These are phyloP conservation scores for Nitzschia sp. DNA, from an alignment of 108 stramenopile species.

Conservation along the genomic window DNA sequence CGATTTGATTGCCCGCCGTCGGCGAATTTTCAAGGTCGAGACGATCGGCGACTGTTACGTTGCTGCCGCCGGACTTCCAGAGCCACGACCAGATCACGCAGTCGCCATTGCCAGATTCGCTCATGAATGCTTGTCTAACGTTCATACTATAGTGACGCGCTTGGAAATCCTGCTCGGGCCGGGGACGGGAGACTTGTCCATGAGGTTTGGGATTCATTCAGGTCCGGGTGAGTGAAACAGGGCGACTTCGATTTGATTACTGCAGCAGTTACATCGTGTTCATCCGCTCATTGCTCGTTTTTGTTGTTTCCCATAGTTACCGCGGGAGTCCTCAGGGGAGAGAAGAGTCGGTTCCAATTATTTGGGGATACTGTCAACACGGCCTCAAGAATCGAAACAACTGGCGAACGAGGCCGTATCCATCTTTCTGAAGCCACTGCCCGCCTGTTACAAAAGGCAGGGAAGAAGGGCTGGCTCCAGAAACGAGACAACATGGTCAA, in stretches of 20 bases:
- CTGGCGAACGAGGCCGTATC: slow-evolving; percentile 34
- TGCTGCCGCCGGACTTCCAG: slow-evolving; percentile 56
- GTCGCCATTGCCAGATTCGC: slow-evolving; percentile 51
- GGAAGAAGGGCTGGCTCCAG: slow-evolving; percentile 40
- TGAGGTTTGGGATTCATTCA: too few species aligned
- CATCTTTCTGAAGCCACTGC: slow-evolving; percentile 53
- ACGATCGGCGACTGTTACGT: slow-evolving; percentile 68
- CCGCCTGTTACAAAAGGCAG: slow-evolving; percentile 33
- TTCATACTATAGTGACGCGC: slow-evolving; percentile 17
- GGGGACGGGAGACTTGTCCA: slow-evolving; percentile 43
- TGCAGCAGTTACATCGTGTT: too few species aligned
- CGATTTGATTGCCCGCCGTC: slow-evolving; percentile 39
- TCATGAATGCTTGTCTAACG: slow-evolving; percentile 26
- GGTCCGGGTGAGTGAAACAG: too few species aligned
- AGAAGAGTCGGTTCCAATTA: slow-evolving; percentile 50
- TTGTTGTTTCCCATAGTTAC: too few species aligned
- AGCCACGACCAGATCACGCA: slow-evolving; percentile 53
- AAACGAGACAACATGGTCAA: slow-evolving; percentile 35
- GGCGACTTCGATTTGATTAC: too few species aligned
- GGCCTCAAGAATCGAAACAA: slow-evolving; percentile 55
- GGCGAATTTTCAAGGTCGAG: slow-evolving; percentile 53
- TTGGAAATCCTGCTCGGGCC: slow-evolving; percentile 36
- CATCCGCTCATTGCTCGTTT: too few species aligned
- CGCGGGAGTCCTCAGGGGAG: slow-evolving; percentile 57
- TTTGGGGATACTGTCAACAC: slow-evolving; percentile 69